Percentiles rank a stretch among this genome's conserved stretches.
Evolutionary conservation across 169 alveolate genomes (phyloP).

Genomic region (Plasmodium gallinaceum): DNA sequence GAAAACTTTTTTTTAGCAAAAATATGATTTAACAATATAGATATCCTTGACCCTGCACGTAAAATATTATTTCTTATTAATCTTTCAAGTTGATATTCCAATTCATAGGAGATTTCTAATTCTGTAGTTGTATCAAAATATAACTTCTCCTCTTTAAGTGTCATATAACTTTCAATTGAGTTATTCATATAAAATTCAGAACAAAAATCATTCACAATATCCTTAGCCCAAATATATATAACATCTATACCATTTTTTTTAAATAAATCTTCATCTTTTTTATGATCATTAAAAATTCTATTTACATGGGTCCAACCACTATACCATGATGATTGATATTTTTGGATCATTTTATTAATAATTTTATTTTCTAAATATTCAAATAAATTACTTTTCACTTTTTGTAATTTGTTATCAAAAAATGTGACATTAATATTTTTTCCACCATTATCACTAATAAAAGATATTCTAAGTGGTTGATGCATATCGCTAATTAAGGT

Average conservation of each 20-base stretch:
- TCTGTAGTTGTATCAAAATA: constrained; percentile 59
- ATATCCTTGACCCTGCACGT: constrained; percentile 89
- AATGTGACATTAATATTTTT: constrained; percentile 65
- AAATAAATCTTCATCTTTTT: constrained; percentile 85
- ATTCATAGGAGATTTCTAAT: constrained; percentile 79
- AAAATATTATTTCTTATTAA: constrained; percentile 83
- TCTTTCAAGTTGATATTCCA: constrained; percentile 76
- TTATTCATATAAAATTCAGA: constrained; percentile 76
- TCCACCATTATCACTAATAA: constrained; percentile 77
- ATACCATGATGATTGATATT: constrained; percentile 86
- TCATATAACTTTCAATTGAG: constrained; percentile 56
- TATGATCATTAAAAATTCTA: constrained; percentile 83
- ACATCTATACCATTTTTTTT: constrained; percentile 79
- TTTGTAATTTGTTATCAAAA: neutral
- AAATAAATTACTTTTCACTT: constrained; percentile 23
- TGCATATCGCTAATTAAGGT: constrained; percentile 88
- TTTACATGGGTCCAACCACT: constrained; percentile 92
- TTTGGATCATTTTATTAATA: constrained; percentile 30
- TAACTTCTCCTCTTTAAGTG: constrained; percentile 14
- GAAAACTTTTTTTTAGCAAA: constrained; percentile 80
- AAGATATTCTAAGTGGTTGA: constrained; percentile 86
- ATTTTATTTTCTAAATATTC: constrained; percentile 45
- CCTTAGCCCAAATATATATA: constrained; percentile 87
- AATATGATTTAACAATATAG: constrained; percentile 86
- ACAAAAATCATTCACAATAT: constrained; percentile 82